Evolutionary conservation across 1,284 basidiomycete species (phyloP), one percentile per base, ranked within the genome.

Genomic region (Ceratobasidium sp.): DNA sequence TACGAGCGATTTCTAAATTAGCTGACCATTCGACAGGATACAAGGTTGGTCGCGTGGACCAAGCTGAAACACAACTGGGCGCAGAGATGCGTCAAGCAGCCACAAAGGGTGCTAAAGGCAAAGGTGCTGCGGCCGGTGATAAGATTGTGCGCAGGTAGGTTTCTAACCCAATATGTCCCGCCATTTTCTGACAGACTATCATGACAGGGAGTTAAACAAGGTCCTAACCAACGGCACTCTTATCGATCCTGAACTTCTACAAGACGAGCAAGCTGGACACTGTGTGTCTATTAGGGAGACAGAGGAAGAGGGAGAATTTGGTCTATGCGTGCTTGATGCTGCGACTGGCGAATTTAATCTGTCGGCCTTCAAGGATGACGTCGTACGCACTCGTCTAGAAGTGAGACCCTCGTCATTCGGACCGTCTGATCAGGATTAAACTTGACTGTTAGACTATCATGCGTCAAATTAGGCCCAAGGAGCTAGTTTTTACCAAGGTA

Each of bases 151-250:
- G 90, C 77, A 85, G 89, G 73, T 74, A 59, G 10, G 23, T 18
- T 45, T 3, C 9, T 1, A 45, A 46, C 28, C n/a, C 18, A 52
- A 14, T 32, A 18, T 45, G 53, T 43, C n/a, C n/a, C 21, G 79
- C 78, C 53, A 78, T 80, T 65, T 81, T 36, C n/a, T 26, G 21
- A 80, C 67, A 79, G 80, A 58, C 77, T 78, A 39, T 32, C 14
- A 36, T 28, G 71, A 73, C 74, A 92, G 97, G 72, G 97, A 97
- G 79, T 86, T 99, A 52, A 92, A 93, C 79, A 96, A 97, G 82
- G 95, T 99, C 45, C 92, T 97, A 80, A 99, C 97, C 0, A 95
- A 94, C 73, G 97, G 97, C 8, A 99, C 97, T 0, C 91, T 99
- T 32, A 92, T 98, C 70, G 97, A 99, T 77, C 89, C 91, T 5